A percentile compares a stretch with the other conserved stretches of the same genome.
Evolutionary conservation across 2,329 filamentous ascomycete genomes (phyloP).

Genomic region (Claviceps spartinae): DNA sequence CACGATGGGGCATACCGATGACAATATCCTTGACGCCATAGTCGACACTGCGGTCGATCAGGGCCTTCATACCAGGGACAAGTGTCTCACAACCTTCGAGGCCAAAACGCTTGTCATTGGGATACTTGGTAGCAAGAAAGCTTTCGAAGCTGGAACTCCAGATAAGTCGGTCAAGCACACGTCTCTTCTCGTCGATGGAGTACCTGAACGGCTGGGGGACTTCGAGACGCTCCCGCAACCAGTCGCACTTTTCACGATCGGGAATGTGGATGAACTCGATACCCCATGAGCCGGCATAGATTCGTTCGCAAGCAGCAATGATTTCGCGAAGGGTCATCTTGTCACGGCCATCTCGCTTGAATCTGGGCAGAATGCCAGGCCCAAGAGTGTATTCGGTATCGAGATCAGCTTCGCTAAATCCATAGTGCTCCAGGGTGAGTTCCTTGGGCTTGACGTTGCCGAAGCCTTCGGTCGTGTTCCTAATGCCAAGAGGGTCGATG

Average conservation of each 20-base stretch:
- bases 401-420: conserved; percentile 87
- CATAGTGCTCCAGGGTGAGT: conserved; percentile 83
- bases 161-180: conserved; percentile 92
- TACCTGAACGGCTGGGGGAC: conserved; percentile 93
- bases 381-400: conserved; percentile 85
- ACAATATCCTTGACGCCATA: conserved; percentile 98
- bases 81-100: conserved; percentile 94
- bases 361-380: conserved; percentile 87
- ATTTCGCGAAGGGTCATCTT: conserved; percentile 98
- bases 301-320: conserved; percentile 79
- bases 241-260: conserved; percentile 94
- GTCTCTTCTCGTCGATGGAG: conserved; percentile 94
- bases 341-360: conserved; percentile 74
- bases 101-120: conserved; percentile 98
- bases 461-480: conserved; percentile 60
- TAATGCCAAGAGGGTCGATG: conserved; percentile 90
- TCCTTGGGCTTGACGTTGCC: conserved; percentile 84
- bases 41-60: conserved; percentile 96
- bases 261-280: conserved; percentile 99
- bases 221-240: conserved; percentile 90
- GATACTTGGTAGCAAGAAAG: conserved; percentile 94
- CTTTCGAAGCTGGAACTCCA: conserved; percentile 97
- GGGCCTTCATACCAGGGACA: conserved; percentile 96
- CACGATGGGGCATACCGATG: conserved; percentile 98
- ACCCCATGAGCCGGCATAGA: conserved; percentile 96